Base-by-base conservation (phyloP, 176 grass and related monocot species). In the Avena eriantha region DNA sequence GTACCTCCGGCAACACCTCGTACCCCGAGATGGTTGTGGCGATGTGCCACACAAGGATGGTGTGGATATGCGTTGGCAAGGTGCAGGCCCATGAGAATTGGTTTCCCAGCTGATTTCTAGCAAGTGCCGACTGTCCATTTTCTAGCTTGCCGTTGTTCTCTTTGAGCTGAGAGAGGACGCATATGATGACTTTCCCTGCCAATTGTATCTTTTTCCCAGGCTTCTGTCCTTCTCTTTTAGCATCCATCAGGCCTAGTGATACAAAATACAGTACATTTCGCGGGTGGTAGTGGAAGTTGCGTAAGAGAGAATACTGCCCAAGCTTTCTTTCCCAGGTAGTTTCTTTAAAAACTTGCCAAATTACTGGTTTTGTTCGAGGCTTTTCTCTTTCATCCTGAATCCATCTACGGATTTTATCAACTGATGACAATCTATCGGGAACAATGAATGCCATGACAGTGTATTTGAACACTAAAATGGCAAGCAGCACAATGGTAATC, bases 251-350 rank as follows among this genome's bases (percentile, higher is more conserved):
- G 12, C 85, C 36, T 1, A 87, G 8, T 41, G 78, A 66, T 3
- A 82, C 2, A 3, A 17, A 12, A 1, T 5, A 13, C 3, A 22
- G 21, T 1, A 41, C 10, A 71, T 87, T 81, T 56, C 56, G 19
- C 0, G 85, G 46, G 21, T 65, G 36, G 31, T 87, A 43, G 19
- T 75, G 15, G 33, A 87, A 87, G 3, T 81, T 19, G 14, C 4
- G 45, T 29, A 81, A 51, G 21, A 87, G 29, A 5, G 69, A 87
- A 33, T 87, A 87, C 57, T 87, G 85, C 3, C 85, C 56, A 4
- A 87, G 78, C 15, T 86, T 70, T 77, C 76, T 57, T 35, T 70
- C 63, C 84, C 75, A 86, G 2, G 64, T 67, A 1, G 0, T 12
- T 8, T 7, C 1, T 15, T 3, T 12, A 4, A 0, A 16, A 8